Percentiles rank a stretch among this genome's conserved stretches.
Conservation (phyloP, 1,139 yeast species). For the Blastobotrys indianensis region DNA sequence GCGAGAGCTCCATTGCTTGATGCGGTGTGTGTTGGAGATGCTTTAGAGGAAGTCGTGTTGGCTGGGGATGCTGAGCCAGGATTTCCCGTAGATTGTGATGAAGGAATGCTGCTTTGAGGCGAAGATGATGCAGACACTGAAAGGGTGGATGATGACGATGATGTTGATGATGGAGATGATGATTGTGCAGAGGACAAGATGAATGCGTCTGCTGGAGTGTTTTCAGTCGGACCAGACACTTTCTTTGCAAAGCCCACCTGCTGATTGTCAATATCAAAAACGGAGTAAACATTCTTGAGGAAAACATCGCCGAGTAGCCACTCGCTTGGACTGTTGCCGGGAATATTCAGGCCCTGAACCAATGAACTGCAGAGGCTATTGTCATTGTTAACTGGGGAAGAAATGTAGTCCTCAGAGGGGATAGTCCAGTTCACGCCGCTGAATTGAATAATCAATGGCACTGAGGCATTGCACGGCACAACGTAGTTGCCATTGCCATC, state of each 20-base stretch:
- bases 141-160: background rate
- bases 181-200: slow-evolving; percentile 11
- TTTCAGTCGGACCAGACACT: slow-evolving; percentile 19
- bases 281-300: slow-evolving; percentile 50
- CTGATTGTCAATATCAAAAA: slow-evolving; percentile 49
- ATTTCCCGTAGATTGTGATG: background rate
- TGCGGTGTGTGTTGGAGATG: background rate
- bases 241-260: slow-evolving; percentile 48
- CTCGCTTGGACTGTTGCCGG: slow-evolving; percentile 25
- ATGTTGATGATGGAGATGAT: background rate
- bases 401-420: slow-evolving; percentile 44
- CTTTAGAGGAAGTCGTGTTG: background rate
- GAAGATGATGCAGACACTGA: background rate
- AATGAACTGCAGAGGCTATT: slow-evolving; percentile 60
- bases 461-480: slow-evolving; percentile 48
- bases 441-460: slow-evolving; percentile 38
- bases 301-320: slow-evolving; percentile 59
- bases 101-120: background rate
- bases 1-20: no score
- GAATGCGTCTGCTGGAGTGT: slow-evolving; percentile 22
- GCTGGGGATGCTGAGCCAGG: background rate
- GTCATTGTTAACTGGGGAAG: slow-evolving; percentile 39
- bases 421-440: slow-evolving; percentile 43
- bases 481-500: slow-evolving; percentile 59
- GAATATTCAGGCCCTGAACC: slow-evolving; percentile 46